phyloP scores from a whole-genome alignment of 2,329 filamentous ascomycete species.

The Emydomyces testavorans region DNA sequence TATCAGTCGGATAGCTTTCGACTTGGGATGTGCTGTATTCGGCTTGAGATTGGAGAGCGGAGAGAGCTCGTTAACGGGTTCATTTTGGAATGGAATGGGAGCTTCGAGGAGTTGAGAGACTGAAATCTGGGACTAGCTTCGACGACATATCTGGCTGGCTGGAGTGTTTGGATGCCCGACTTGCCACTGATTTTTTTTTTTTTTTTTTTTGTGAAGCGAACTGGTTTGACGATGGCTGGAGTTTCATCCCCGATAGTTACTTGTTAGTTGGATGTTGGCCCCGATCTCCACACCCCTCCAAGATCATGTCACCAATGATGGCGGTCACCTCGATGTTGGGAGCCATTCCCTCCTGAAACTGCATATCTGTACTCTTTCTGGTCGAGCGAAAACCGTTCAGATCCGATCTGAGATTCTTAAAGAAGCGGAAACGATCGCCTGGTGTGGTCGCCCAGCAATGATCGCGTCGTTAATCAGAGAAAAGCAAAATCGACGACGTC shows the following conservation, averaged over 20 bases:
- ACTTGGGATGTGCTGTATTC: slow-evolving; percentile 1
- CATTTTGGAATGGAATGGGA: neutral
- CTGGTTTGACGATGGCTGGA: no score
- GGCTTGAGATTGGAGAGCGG: neutral
- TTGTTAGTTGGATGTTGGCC: neutral
- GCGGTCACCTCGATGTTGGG: neutral
- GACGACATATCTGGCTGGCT: neutral
- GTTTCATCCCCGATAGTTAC: slow-evolving; percentile 9
- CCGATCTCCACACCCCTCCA: neutral
- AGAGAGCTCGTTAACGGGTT: neutral
- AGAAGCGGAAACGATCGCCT: neutral
- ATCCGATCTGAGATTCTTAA: neutral
- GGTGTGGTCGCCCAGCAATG: neutral
- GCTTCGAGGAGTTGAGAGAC: neutral
- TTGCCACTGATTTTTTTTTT: neutral
- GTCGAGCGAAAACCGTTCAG: neutral
- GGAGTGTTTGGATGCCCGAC: slow-evolving; percentile 5
- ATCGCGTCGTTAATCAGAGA: neutral
- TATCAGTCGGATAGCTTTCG: slow-evolving; percentile 3
- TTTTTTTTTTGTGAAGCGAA: neutral
- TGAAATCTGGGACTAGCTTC: no score
- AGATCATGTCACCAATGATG: neutral
- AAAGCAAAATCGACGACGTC: neutral
- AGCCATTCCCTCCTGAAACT: neutral
- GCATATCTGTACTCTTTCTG: neutral